Conservation (phyloP, 139 green algal genomes). For the Micractinium sp. region DNA sequence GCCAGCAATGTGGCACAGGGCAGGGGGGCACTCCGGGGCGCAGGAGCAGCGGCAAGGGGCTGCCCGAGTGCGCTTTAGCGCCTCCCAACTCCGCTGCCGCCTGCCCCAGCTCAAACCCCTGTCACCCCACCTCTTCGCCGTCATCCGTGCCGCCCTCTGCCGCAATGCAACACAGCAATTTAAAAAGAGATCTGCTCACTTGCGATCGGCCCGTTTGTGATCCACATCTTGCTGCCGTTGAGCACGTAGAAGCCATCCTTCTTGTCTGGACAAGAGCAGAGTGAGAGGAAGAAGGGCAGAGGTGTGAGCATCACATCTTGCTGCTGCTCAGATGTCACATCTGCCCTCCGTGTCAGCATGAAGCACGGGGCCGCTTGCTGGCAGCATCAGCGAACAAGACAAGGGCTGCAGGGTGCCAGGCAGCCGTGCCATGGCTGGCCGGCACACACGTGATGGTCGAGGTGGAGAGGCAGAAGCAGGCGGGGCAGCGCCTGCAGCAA, state of each 20-base stretch:
- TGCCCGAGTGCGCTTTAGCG: background rate
- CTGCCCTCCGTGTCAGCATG: too few species aligned
- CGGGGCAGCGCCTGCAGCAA: too few species aligned
- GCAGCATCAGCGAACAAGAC: background rate
- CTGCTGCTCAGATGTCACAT: too few species aligned
- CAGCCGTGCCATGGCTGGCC: background rate
- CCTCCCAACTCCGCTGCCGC: too few species aligned
- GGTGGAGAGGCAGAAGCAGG: too few species aligned
- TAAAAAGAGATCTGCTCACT: background rate
- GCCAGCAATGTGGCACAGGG: too few species aligned
- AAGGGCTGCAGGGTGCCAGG: background rate
- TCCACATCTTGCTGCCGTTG: slow-evolving; percentile 96
- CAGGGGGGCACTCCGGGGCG: too few species aligned
- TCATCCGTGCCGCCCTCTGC: background rate
- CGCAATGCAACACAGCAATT: background rate
- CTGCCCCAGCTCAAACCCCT: too few species aligned
- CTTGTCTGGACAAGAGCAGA: slow-evolving; percentile 46
- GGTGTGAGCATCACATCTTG: background rate
- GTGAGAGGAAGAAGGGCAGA: background rate
- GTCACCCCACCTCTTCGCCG: background rate
- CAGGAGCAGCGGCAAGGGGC: background rate
- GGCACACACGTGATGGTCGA: background rate
- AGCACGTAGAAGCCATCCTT: slow-evolving; percentile 75
- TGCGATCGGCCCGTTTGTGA: slow-evolving; percentile 91
- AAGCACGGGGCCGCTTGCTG: too few species aligned